Conservation (phyloP, 2,329 filamentous ascomycete species). For the Aciculosporium take region DNA sequence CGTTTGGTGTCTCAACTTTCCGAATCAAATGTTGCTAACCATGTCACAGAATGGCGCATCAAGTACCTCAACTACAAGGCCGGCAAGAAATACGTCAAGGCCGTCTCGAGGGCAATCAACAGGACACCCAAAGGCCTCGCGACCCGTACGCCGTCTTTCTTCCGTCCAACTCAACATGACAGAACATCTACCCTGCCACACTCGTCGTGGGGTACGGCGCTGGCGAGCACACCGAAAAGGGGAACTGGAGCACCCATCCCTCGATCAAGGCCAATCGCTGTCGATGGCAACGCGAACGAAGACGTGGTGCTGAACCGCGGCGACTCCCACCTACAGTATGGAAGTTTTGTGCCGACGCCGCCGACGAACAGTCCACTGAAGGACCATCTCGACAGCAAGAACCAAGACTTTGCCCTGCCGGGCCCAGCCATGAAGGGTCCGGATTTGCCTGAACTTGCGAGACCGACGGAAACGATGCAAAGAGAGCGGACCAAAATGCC, state of each 20-base stretch:
- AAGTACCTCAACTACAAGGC: conserved; percentile 95
- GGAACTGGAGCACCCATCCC: background rate
- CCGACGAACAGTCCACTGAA: conserved; percentile 15
- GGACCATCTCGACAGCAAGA: conserved; percentile 5
- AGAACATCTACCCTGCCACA: conserved; percentile 1
- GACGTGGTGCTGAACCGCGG: conserved; percentile 12
- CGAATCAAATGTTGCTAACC: conserved; percentile 2
- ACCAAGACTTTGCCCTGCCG: conserved; percentile 35
- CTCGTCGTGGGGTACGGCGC: background rate
- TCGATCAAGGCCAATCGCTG: conserved; percentile 1
- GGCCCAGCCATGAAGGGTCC: conserved; percentile 34
- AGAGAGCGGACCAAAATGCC: conserved; percentile 13
- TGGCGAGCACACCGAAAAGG: background rate
- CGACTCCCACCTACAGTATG: conserved; percentile 31
- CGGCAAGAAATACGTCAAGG: conserved; percentile 89
- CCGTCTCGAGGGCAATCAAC: conserved; percentile 57
- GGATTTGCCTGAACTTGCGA: conserved; percentile 13
- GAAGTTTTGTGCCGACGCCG: conserved; percentile 36
- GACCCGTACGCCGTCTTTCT: conserved; percentile 19
- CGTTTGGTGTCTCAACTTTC: background rate
- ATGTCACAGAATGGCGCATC: conserved; percentile 60
- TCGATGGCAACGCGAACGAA: conserved; percentile 1
- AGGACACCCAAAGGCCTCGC: conserved; percentile 32
- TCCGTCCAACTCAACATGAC: conserved; percentile 11
- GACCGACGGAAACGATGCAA: conserved; percentile 9